A percentile compares a stretch with the other conserved stretches of the same genome.
phyloP scores from a whole-genome alignment of 441 rosid species.

The Dalechampia spathulata region DNA sequence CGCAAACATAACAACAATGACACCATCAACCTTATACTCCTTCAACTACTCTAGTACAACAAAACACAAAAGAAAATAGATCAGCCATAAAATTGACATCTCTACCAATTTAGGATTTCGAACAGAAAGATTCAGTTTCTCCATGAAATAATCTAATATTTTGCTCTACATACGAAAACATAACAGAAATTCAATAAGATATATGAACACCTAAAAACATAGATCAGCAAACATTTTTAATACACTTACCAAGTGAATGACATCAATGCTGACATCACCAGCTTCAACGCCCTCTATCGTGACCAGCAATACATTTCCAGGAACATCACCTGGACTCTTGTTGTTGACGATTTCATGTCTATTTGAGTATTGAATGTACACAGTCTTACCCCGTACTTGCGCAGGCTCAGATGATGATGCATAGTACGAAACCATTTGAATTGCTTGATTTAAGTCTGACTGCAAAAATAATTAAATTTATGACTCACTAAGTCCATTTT shows the following conservation, averaged over 20 bases:
- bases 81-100: background rate
- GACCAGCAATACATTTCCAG: conserved; percentile 92
- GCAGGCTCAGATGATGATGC: conserved; percentile 98
- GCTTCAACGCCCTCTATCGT: conserved; percentile 97
- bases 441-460: conserved; percentile 93
- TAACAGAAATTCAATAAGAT: too few species aligned
- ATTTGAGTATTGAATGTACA: conserved; percentile 93
- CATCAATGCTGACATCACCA: conserved; percentile 94
- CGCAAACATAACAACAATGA: conserved; percentile 1
- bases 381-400: conserved; percentile 95
- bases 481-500: background rate
- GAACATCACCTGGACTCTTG: conserved; percentile 98
- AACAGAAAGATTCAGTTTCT: background rate
- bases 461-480: conserved; percentile 29
- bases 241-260: conserved; percentile 76
- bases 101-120: background rate
- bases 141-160: too few species aligned
- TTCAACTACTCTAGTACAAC: conserved; percentile 2
- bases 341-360: conserved; percentile 96
- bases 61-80: background rate
- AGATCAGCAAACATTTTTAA: background rate
- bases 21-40: background rate
- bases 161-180: too few species aligned
- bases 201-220: background rate
- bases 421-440: conserved; percentile 94